phyloP scores from a whole-genome alignment of 805 yeast species.

The Scheffersomyces lignosus region DNA sequence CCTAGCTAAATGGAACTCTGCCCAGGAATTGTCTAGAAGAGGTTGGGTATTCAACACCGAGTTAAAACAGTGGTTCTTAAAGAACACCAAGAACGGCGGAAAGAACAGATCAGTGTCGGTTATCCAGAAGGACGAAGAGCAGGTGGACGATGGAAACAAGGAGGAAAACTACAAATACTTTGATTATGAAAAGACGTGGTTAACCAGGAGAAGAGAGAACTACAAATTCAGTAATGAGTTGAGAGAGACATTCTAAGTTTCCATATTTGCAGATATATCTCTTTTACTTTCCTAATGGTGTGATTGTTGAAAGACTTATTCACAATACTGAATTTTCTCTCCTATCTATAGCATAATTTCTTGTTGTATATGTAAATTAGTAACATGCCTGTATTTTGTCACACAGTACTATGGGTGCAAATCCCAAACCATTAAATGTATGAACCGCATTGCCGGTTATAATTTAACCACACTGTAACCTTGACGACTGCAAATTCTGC shows the following conservation, averaged over 20 bases:
- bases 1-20: conserved; percentile 53
- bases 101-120: conserved; percentile 26
- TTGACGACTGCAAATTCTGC: too few species aligned
- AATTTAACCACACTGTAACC: too few species aligned
- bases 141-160: conserved; percentile 35
- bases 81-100: conserved; percentile 53
- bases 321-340: background rate
- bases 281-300: background rate
- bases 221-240: conserved; percentile 32
- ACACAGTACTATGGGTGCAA: too few species aligned
- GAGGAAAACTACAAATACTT: conserved; percentile 70
- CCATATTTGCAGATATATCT: background rate
- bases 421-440: too few species aligned
- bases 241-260: conserved; percentile 26
- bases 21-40: conserved; percentile 72
- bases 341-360: background rate
- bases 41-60: conserved; percentile 82
- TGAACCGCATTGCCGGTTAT: too few species aligned
- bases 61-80: conserved; percentile 78
- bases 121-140: conserved; percentile 15
- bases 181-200: conserved; percentile 70
- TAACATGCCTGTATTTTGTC: conserved; percentile 25
- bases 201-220: conserved; percentile 43
- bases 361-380: background rate
- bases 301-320: background rate